A percentile compares a stretch with the other conserved stretches of the same genome.
Evolutionary conservation across 345 rosid species (phyloP).

Genomic region (Kernera saxatilis): DNA sequence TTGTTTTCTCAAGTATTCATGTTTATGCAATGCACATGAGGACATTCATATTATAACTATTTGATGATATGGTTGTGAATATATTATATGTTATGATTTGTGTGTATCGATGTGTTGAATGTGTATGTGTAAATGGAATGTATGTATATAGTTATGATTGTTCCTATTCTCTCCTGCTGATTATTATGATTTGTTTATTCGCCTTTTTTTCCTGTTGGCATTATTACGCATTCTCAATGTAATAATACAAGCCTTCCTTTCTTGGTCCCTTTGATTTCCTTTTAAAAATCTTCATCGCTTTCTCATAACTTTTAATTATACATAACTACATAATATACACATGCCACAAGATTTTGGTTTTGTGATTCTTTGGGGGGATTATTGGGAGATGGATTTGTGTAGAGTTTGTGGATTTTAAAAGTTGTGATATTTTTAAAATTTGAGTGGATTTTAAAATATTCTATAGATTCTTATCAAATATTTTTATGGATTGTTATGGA

Average conservation of each 20-base stretch:
- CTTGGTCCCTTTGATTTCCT: constrained; percentile 20
- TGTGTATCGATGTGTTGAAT: background rate
- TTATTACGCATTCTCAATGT: constrained; percentile 40
- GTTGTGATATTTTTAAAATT: no score
- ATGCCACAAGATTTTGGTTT: constrained; percentile 6
- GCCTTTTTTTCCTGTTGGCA: constrained; percentile 9
- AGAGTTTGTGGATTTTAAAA: no score
- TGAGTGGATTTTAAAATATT: no score
- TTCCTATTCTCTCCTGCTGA: constrained; percentile 3
- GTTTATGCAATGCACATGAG: background rate
- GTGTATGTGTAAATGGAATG: constrained; percentile 13
- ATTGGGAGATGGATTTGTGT: no score
- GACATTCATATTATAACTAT: background rate
- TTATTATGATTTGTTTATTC: background rate
- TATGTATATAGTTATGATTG: constrained; percentile 25
- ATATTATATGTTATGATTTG: background rate
- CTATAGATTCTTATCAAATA: no score
- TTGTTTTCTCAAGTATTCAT: no score
- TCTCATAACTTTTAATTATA: background rate
- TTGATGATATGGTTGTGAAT: background rate
- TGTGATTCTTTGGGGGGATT: background rate
- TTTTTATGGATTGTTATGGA: no score
- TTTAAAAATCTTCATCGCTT: constrained; percentile 18
- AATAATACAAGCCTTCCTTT: constrained; percentile 31
- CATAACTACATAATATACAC: constrained; percentile 1